Evolutionary conservation across 2,329 filamentous ascomycete species (phyloP), one percentile per base, ranked within the genome.

Genomic region (Stemphylium beticola): DNA sequence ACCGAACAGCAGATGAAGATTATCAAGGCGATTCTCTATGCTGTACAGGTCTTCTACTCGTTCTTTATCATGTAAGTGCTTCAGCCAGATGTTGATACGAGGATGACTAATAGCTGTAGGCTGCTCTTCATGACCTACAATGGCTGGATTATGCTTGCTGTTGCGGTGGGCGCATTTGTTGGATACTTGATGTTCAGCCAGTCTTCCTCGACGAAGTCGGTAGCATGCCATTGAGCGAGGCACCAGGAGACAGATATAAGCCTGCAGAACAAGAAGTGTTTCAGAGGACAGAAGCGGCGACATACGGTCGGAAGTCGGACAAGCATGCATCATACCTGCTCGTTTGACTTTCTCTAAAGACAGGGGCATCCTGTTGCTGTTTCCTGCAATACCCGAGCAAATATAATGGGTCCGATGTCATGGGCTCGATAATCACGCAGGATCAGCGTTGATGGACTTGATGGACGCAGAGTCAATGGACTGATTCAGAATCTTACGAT

Each of bases 91-190:
- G 20, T 0, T 31, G 14, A 41, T 9, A 10, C 4, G 12, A 34
- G 32, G 5, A 10, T 10, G 34, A 36, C 51, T 68, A 51, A 71
- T 61, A 48, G 42, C 39, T 49, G n/a, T 55, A 98, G 93, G 95
- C 82, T 99, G 57, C 79, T 99, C 18, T 99, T 99, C 78, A 99
- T 99, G 95, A 99, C 95, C n/a, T 99, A 99, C 79, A 99, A 99
- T 70, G 95, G 95, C 52, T 96, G 91, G 88, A 87, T 99, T 65
- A 99, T 99, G 95, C 77, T 96, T 63, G 85, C 93, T 3, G 93
- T 98, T 14, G 90, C 90, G 0, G 80, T 96, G 9, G 95, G 95
- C 14, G 93, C 93, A 0, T 96, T 96, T 63, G 76, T 96, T 39
- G 95, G 95, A 38, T 97, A 96, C 73, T 73, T 96, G 56, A 67